Evolutionary conservation across 2,329 filamentous ascomycete genomes (phyloP).

Genomic region (Byssothecium circinans): DNA sequence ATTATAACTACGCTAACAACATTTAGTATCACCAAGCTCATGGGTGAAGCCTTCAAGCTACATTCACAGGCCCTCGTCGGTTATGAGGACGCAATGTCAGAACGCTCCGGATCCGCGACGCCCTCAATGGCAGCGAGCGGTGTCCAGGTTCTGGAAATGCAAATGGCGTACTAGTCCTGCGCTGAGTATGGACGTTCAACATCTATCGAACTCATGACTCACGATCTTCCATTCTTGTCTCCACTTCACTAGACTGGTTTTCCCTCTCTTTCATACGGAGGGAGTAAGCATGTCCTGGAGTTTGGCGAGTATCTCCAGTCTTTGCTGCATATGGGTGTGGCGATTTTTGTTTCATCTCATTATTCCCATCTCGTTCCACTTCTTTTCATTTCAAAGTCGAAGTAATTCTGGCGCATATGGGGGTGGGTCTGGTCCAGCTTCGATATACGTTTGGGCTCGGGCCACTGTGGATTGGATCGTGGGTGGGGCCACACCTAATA

Average conservation of each 20-base stretch:
- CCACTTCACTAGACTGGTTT: conserved; percentile 36
- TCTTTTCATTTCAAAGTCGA: conserved; percentile 24
- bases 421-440: conserved; percentile 34
- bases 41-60: conserved; percentile 97
- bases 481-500: conserved; percentile 38
- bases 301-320: conserved; percentile 22
- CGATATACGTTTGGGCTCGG: conserved; percentile 39
- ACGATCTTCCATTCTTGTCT: conserved; percentile 25
- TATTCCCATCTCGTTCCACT: conserved; percentile 2
- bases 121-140: conserved; percentile 46
- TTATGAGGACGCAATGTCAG: conserved; percentile 78
- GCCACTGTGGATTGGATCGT: conserved; percentile 25
- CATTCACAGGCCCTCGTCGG: conserved; percentile 93
- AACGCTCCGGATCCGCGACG: conserved; percentile 47
- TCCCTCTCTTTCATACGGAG: conserved; percentile 20
- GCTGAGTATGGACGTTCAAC: conserved; percentile 1
- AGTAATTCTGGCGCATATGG: conserved; percentile 37
- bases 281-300: conserved; percentile 39
- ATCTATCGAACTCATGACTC: conserved; percentile 4
- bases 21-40: conserved; percentile 81
- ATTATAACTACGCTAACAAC: conserved; percentile 48
- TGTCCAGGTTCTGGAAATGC: conserved; percentile 48
- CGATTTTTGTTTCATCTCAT: conserved; percentile 17
- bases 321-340: conserved; percentile 18
- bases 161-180: conserved; percentile 44